Base-by-base conservation (phyloP, 139 green algal species). In the Micromonas commoda region DNA sequence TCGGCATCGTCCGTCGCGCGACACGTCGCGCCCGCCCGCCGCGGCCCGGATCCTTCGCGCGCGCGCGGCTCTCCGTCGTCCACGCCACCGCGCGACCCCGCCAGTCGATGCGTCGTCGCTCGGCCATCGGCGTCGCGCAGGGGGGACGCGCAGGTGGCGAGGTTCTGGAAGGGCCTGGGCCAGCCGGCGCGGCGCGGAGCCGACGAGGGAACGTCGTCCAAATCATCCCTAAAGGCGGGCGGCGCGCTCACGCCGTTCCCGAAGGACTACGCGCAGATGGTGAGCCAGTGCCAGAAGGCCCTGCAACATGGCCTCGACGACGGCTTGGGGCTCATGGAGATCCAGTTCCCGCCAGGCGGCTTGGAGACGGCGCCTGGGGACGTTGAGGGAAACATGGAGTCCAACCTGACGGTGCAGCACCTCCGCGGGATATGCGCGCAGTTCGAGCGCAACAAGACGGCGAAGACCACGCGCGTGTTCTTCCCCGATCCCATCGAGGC, bases 341-440 rank as follows among this genome's bases (percentile, higher is more conserved):
- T 70, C 3, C 24, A 78, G 53, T 67, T 78, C 52, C 72, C 72
- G 21, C 21, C n/a, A 1, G 72, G 72, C 2, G 72, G 54, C 4
- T 53, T 78, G 2, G 33, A 64, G 1, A 57, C 32, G 19, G 72
- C 52, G 52, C 53, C 72, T 9, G 72, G 72, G 20, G 72, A 78
- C 31, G 23, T 78, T 24, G 72, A 78, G 53, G 72, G 72, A 21
- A 78, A 78, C 54, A 53, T 78, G 29, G 72, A 78, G 72, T 35
- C 33, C 32, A 78, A 68, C 51, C 52, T 78, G 23, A 51, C 26
- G 45, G 38, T 32, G 34, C 16, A 19, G 70, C 35, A 38, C 24
- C 45, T 65, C 26, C 45, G 45, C 24, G 39, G 26, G 70, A 67
- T 77, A 37, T 77, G 70, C 39, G 6, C 38, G 38, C 9, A 28